Evolutionary conservation across 805 yeast species (phyloP), one percentile per base, ranked within the genome.

Genomic region (Hanseniaspora pseudoguilliermondii): DNA sequence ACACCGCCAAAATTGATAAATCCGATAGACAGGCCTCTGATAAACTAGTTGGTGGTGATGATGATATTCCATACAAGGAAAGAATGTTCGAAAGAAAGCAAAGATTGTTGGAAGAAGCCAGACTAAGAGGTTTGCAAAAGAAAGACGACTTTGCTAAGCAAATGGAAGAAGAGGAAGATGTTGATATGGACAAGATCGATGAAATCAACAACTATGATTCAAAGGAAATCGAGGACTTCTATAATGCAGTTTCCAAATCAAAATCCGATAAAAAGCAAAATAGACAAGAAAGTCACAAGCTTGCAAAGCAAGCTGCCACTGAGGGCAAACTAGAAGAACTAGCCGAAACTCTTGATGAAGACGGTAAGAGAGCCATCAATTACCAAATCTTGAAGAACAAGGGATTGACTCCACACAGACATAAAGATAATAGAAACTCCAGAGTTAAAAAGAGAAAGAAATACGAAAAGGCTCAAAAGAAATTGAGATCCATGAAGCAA

Each of bases 381-480:
- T 93, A 84, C 73, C 97, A 91, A 74, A 93, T 93, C 60, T 76
- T 87, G 72, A 93, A 91, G 79, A 93, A 93, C 74, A 90, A 87
- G 74, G 98, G 98, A 66, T 81, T 93, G 60, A 90, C 97, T 1
- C 91, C 95, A 20, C 85, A 83, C 69, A 79, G 96, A 68, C 85
- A 86, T 75, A 93, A 93, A 77, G 96, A 87, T 61, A 82, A 86
- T 75, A 81, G 97, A 72, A 93, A 93, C 69, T 80, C 97, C 44
- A 84, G 98, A 73, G 97, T 93, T 64, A 93, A 93, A 78, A 93
- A 91, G 95, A 85, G 98, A 77, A 86, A 83, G 82, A 87, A 87
- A 80, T 93, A 86, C 74, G 97, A 88, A 60, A 77, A 80, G 68
- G 98, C 98, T 32, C 82, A 88, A 74, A 91, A 88, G 87, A 88